These are phyloP conservation scores for Parachaetomium inaequale DNA, from an alignment of 495 filamentous ascomycete species.

Conservation along the genomic window DNA sequence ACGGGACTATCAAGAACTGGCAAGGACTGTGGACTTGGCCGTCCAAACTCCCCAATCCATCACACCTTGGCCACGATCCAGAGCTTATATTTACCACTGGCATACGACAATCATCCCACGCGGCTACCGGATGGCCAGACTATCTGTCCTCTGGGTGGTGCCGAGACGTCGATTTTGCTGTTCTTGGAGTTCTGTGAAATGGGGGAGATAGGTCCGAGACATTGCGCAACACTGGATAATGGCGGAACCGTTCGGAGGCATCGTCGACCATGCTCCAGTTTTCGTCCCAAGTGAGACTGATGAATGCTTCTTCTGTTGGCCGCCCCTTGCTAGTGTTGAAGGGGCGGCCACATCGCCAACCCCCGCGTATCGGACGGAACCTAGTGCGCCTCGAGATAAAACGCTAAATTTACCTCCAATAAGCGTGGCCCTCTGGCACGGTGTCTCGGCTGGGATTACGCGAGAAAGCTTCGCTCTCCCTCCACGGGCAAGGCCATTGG, in stretches of 20 bases:
- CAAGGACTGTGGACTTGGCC: not conserved
- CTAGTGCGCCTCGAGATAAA: not conserved
- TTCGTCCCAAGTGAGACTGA: no score
- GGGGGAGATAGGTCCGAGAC: not conserved
- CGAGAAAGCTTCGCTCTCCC: not conserved
- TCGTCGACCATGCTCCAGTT: not conserved
- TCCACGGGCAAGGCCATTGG: not conserved
- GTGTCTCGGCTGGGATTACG: not conserved
- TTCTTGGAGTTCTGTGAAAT: not conserved
- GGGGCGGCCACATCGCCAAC: no score
- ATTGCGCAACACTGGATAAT: not conserved
- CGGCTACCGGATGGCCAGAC: not conserved
- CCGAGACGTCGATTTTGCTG: not conserved
- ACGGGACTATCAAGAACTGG: not conserved
- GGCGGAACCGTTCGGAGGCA: not conserved
- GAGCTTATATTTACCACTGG: no score
- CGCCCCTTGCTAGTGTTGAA: no score
- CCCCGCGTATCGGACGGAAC: no score
- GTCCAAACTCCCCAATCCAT: not conserved
- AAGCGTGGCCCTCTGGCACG: not conserved
- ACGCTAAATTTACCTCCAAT: not conserved
- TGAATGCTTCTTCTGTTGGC: no score
- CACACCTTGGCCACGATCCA: slow-evolving; percentile 8
- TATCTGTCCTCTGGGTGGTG: not conserved
- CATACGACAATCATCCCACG: not conserved